Conservation (phyloP, 345 rosid species). For the Erodium maritimum region DNA sequence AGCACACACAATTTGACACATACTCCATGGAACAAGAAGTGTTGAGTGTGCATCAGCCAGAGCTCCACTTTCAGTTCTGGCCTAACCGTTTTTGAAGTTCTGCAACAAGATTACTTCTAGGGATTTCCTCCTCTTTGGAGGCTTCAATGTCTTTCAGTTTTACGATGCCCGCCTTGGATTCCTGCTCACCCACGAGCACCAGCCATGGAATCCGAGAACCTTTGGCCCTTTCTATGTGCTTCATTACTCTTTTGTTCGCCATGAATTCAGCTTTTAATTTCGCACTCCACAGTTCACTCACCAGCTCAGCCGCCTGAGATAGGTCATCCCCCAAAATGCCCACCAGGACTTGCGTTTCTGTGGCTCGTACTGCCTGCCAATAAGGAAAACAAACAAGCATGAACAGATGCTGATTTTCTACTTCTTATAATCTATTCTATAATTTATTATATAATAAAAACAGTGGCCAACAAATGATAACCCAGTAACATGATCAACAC, state of each 20-base stretch:
- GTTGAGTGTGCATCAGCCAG: no score
- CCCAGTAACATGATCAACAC: not conserved
- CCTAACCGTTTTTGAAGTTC: slow-evolving; percentile 32
- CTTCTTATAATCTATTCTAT: not conserved
- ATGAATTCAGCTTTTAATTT: slow-evolving; percentile 54
- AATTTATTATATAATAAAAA: no score
- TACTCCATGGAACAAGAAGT: no score
- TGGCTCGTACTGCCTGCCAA: slow-evolving; percentile 46
- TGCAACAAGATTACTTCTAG: slow-evolving; percentile 34
- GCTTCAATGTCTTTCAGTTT: slow-evolving; percentile 45
- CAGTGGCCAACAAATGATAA: no score
- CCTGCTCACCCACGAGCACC: slow-evolving; percentile 57
- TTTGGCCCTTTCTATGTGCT: slow-evolving; percentile 44
- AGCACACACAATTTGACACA: no score
- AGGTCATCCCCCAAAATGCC: slow-evolving; percentile 47
- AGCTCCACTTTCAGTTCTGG: not conserved
- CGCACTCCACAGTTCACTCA: slow-evolving; percentile 49
- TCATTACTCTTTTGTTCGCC: slow-evolving; percentile 44
- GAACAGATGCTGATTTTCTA: not conserved
- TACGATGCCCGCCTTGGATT: slow-evolving; percentile 46
- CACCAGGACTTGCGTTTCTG: slow-evolving; percentile 70
- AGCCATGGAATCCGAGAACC: slow-evolving; percentile 46
- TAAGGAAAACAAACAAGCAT: not conserved
- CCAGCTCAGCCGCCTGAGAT: slow-evolving; percentile 49
- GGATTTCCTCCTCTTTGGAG: slow-evolving; percentile 31